Conservation (phyloP, 202 grass and related monocot genomes). For the Saccharum hybrid region DNA sequence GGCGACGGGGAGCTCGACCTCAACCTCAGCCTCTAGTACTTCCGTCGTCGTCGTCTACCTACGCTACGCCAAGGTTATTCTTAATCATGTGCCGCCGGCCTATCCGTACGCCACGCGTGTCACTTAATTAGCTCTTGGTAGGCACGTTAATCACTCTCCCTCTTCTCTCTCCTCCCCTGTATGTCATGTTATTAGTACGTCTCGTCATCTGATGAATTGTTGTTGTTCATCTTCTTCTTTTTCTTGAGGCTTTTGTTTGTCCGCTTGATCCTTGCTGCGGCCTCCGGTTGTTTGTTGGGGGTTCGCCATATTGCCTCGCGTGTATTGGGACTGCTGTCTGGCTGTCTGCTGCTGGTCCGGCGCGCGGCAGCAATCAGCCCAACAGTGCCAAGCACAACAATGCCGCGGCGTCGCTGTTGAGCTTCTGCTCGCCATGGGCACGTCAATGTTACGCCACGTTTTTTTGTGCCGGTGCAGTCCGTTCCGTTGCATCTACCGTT, state of each 20-base stretch:
- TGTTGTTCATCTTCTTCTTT: not conserved
- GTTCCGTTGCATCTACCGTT: not conserved
- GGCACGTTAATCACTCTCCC: slow-evolving; percentile 42
- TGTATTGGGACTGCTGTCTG: not conserved
- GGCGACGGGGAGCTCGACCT: slow-evolving; percentile 61
- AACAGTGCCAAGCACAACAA: too few species aligned
- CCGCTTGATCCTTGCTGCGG: not conserved
- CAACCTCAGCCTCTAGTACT: slow-evolving; percentile 57
- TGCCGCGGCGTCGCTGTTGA: not conserved
- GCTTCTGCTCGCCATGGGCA: not conserved
- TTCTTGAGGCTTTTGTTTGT: not conserved
- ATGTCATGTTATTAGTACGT: slow-evolving; percentile 44
- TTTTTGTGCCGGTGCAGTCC: slow-evolving; percentile 22
- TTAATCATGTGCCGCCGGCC: not conserved
- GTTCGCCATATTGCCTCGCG: not conserved
- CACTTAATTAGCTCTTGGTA: slow-evolving; percentile 44
- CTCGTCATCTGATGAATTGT: not conserved
- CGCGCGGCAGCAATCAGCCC: not conserved
- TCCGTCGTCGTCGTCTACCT: too few species aligned
- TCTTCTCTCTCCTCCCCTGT: not conserved
- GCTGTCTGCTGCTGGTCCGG: not conserved
- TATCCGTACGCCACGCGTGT: not conserved
- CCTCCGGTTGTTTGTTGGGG: slow-evolving; percentile 6
- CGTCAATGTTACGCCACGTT: not conserved
- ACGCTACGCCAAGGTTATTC: not conserved